These are phyloP conservation scores for Austropuccinia psidii DNA, from an alignment of 1,284 basidiomycete genomes.

Conservation along the genomic window DNA sequence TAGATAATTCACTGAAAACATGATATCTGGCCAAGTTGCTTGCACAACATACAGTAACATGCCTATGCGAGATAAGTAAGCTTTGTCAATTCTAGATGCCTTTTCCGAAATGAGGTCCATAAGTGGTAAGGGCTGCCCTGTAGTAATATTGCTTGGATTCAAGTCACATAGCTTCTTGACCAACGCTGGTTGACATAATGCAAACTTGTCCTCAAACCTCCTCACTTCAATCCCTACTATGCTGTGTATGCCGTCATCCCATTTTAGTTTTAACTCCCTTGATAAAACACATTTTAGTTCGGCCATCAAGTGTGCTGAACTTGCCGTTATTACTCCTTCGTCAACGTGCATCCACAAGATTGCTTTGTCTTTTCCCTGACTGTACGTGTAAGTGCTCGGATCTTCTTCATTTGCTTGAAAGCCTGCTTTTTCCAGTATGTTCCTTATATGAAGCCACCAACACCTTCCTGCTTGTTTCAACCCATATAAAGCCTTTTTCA, in stretches of 20 bases:
- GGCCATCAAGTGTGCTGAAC: background rate
- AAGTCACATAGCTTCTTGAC: background rate
- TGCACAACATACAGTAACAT: background rate
- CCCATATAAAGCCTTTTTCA: background rate
- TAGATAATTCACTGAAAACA: background rate
- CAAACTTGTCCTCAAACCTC: background rate
- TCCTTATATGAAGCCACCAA: background rate
- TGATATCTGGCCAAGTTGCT: background rate
- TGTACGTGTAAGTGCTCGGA: background rate
- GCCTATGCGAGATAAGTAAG: background rate
- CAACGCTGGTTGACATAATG: background rate
- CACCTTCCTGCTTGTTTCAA: background rate
- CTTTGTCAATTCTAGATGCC: background rate
- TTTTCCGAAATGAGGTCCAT: background rate
- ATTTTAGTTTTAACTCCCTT: background rate
- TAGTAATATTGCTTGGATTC: background rate
- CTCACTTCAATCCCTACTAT: background rate
- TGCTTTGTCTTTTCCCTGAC: background rate
- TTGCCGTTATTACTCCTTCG: background rate
- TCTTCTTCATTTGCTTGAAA: background rate
- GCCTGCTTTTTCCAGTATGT: background rate
- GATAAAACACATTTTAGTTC: background rate
- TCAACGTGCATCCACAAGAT: slow-evolving; percentile 7
- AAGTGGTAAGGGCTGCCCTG: background rate
- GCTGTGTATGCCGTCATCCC: background rate